Evolutionary conservation across 352 stramenopile genomes (phyloP).

Genomic region (Saprolegnia diclina): DNA sequence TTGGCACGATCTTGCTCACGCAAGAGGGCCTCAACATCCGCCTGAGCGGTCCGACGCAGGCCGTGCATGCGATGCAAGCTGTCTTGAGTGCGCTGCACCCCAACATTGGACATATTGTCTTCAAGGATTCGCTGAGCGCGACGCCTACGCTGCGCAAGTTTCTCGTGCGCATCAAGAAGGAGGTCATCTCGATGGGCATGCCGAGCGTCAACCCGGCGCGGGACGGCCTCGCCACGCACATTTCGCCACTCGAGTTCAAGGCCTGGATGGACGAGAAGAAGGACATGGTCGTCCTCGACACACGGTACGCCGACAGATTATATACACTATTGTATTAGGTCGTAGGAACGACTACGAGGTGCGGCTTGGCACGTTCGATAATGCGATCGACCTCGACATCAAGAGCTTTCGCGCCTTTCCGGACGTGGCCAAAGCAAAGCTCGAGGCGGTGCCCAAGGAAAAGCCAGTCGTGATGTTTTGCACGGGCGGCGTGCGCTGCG

Average conservation of each 20-base stretch:
- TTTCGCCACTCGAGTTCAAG: conserved; percentile 61
- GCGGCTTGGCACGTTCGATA: conserved; percentile 64
- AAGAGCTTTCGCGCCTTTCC: conserved; percentile 67
- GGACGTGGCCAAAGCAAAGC: conserved; percentile 33
- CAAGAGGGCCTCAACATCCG: conserved; percentile 65
- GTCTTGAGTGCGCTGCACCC: conserved; percentile 37
- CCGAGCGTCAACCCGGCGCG: conserved; percentile 44
- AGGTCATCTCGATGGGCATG: conserved; percentile 77
- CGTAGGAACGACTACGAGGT: conserved; percentile 73
- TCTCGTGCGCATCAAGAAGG: conserved; percentile 67
- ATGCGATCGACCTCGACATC: conserved; percentile 59
- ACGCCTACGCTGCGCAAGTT: conserved; percentile 56
- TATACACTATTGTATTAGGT: conserved; percentile 27
- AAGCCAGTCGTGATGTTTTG: conserved; percentile 80
- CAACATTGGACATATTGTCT: conserved; percentile 43
- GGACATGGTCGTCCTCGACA: conserved; percentile 65
- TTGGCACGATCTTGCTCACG: conserved; percentile 61
- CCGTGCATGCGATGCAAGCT: conserved; percentile 46
- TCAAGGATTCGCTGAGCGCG: conserved; percentile 57
- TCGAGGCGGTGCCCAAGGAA: conserved; percentile 52
- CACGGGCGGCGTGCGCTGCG: conserved; percentile 64
- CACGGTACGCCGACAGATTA: conserved; percentile 47
- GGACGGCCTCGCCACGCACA: conserved; percentile 43
- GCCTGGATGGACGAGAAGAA: conserved; percentile 53
- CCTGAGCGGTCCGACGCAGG: conserved; percentile 40